Base-by-base conservation (phyloP, 805 yeast species). In the Candida incommunis region DNA sequence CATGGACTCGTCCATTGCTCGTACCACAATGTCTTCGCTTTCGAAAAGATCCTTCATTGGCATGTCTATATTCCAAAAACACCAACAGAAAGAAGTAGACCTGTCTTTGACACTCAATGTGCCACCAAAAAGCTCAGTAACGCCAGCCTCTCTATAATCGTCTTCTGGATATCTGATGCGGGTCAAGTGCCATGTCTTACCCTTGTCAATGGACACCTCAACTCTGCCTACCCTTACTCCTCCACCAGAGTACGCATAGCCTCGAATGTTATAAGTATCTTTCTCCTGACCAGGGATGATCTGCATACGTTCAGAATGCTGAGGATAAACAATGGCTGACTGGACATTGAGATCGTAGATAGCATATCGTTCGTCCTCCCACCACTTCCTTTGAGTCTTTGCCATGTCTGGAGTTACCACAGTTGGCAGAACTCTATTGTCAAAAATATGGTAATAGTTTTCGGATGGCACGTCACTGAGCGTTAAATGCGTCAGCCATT, bases 281-380 rank as follows among this genome's bases (percentile, higher is more conserved):
- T 49, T 48, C 18, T 43, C 43, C 5, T 40, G 43, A 2, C 41
- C 25, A 2, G 50, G 22, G 26, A 62, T 22, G 3, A 43, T 46
- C 18, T 31, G 37, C 13, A 31, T 11, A 18, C 37, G 37, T 35
- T 57, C 58, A 27, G 58, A 54, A 41, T 59, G 58, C 26, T 57
- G 58, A 2, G 68, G 68, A 27, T 51, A 52, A 23, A 59, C 63
- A 3, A 56, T 64, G 22, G 60, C 56, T 31, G 63, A 59, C 45
- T 64, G 68, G 9, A 59, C 34, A 43, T 63, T 63, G 48, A 64
- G 50, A 45, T 64, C 63, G 43, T 59, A 57, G 18, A 64, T 50
- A 1, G 67, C 58, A 48, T 63, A 64, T n/a, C 67, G 50, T 47
- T 64, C 67, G 46, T 64, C 67, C 41, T 54, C 52, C 68, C 67